Percentiles rank a stretch among this genome's conserved stretches.
Evolutionary conservation across 2,329 filamentous ascomycete species (phyloP).

Genomic region (Aquanectria penicillioides): DNA sequence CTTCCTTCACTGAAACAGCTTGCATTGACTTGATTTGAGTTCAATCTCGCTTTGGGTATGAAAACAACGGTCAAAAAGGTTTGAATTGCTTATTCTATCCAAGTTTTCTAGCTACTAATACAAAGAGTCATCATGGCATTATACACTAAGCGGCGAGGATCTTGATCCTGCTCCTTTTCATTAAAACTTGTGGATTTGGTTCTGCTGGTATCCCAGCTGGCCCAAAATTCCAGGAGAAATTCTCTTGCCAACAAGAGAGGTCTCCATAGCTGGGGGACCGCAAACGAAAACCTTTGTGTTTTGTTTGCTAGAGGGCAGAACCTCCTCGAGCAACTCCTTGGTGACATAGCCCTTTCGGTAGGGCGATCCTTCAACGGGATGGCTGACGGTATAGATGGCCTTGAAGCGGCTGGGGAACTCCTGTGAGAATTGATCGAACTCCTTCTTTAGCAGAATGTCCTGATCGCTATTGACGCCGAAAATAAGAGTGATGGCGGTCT

Average conservation of each 20-base stretch:
- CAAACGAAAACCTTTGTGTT: conserved; percentile 73
- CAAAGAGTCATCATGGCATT: not conserved
- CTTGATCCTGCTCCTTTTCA: not conserved
- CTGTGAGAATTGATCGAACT: conserved; percentile 64
- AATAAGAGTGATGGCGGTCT: conserved; percentile 70
- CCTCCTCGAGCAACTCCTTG: conserved; percentile 62
- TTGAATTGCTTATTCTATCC: no score
- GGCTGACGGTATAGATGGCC: conserved; percentile 66
- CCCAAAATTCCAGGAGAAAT: conserved; percentile 60
- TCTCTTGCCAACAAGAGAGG: conserved; percentile 59
- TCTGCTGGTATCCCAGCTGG: conserved; percentile 66
- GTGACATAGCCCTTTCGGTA: conserved; percentile 67
- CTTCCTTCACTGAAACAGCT: no score
- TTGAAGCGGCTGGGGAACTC: conserved; percentile 66
- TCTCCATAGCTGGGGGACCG: conserved; percentile 75
- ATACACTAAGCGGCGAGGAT: not conserved
- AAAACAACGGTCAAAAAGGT: no score
- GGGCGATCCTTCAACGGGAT: conserved; percentile 51
- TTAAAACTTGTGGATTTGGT: conserved; percentile 68
- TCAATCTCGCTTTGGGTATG: no score
- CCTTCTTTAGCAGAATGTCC: conserved; percentile 65
- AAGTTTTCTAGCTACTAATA: no score
- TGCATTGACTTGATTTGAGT: no score
- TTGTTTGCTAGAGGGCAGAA: conserved; percentile 47
- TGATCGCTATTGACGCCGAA: conserved; percentile 73